A percentile compares a stretch with the other conserved stretches of the same genome.
Conservation (phyloP, 495 filamentous ascomycete species). For the Cercophora scortea region DNA sequence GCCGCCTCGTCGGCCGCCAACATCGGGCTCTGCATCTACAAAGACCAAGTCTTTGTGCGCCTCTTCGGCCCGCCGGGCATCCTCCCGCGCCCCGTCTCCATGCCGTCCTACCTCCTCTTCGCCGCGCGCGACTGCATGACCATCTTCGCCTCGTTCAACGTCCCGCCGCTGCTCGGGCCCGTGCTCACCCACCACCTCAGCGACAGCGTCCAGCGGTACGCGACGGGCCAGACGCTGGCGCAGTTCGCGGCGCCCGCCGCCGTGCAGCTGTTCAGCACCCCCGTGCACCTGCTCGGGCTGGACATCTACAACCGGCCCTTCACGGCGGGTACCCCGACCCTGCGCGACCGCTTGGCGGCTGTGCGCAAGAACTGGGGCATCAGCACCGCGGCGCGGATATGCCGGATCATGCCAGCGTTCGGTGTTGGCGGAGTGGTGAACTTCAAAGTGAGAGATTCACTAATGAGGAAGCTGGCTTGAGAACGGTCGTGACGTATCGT, state of each 20-base stretch:
- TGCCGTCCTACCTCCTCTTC: constrained; percentile 70
- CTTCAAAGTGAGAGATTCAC: constrained; percentile 53
- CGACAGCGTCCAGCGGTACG: constrained; percentile 31
- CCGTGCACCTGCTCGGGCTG: constrained; percentile 79
- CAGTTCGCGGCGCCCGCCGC: constrained; percentile 76
- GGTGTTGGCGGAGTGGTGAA: constrained; percentile 90
- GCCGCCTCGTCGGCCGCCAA: constrained; percentile 75
- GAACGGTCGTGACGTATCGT: not conserved
- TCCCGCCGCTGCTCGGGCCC: constrained; percentile 71
- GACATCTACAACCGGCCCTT: constrained; percentile 76
- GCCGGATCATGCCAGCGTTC: constrained; percentile 89
- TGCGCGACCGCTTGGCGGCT: constrained; percentile 53
- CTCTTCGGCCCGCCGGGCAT: constrained; percentile 61
- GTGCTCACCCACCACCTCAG: constrained; percentile 46
- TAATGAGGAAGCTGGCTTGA: constrained; percentile 37
- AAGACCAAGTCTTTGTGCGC: constrained; percentile 78
- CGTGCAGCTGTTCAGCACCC: constrained; percentile 76
- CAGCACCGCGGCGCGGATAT: constrained; percentile 74
- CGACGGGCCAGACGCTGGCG: constrained; percentile 50
- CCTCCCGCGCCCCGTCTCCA: constrained; percentile 45
- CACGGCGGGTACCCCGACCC: constrained; percentile 23
- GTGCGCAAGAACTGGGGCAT: constrained; percentile 70
- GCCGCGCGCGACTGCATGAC: constrained; percentile 79
- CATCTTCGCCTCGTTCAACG: constrained; percentile 90
- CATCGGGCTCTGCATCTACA: constrained; percentile 85